Percentiles rank a stretch among this genome's conserved stretches.
phyloP scores from a whole-genome alignment of 2,329 filamentous ascomycete species.

The Ascochyta viciae-villosae region DNA sequence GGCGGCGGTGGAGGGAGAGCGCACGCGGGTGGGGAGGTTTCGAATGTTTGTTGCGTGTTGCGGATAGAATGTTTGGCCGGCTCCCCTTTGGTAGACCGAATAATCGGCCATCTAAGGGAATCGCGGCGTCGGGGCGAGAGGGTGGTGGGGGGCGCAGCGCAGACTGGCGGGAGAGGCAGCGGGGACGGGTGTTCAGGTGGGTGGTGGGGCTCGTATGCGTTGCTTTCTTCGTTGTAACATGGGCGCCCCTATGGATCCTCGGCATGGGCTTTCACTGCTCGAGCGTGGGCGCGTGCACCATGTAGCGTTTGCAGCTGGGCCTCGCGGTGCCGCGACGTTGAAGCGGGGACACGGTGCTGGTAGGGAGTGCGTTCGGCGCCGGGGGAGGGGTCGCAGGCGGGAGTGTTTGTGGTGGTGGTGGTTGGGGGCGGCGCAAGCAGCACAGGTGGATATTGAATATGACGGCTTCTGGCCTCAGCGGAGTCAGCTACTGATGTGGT shows the following conservation, averaged over 20 bases:
- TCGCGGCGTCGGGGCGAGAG: conserved; percentile 29
- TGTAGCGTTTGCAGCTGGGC: conserved; percentile 24
- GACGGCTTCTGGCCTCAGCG: conserved; percentile 21
- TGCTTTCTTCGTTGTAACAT: conserved; percentile 59
- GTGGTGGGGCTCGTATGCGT: conserved; percentile 54
- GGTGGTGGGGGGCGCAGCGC: conserved; percentile 41
- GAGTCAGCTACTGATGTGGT: conserved; percentile 30
- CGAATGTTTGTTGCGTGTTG: conserved; percentile 59
- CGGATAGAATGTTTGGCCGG: conserved; percentile 66
- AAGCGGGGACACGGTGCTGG: conserved; percentile 19
- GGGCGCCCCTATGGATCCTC: conserved; percentile 46
- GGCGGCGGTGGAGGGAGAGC: conserved; percentile 54
- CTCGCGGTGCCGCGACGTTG: conserved; percentile 5
- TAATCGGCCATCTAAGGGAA: conserved; percentile 71
- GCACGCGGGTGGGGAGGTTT: conserved; percentile 55
- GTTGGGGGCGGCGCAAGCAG: background rate
- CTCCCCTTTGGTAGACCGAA: conserved; percentile 68
- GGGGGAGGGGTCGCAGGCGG: conserved; percentile 10
- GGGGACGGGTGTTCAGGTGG: conserved; percentile 46
- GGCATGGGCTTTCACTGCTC: conserved; percentile 44
- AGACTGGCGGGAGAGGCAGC: conserved; percentile 34
- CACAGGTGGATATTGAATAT: conserved; percentile 28
- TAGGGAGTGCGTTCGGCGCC: conserved; percentile 22
- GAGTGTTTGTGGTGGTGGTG: background rate
- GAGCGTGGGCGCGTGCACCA: conserved; percentile 36